phyloP scores from a whole-genome alignment of 345 rosid species.

The Citrus inodora region DNA sequence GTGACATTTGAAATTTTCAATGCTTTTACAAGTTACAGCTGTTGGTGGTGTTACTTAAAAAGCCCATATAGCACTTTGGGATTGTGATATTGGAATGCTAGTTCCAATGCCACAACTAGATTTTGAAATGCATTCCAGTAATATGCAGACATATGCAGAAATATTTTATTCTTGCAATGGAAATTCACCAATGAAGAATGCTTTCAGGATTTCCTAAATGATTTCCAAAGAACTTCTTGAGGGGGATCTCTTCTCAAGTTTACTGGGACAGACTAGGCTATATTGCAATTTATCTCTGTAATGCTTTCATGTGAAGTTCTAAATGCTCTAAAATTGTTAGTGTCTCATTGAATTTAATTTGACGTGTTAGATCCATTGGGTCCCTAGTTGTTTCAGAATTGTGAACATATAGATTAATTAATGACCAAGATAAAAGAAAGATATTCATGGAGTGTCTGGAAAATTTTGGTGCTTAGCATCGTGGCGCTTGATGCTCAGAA shows the following conservation, averaged over 20 bases:
- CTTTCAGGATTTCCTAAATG: neutral
- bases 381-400: neutral
- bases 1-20: slow-evolving; percentile 26
- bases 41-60: neutral
- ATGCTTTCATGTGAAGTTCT: neutral
- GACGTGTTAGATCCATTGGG: neutral
- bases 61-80: slow-evolving; percentile 7
- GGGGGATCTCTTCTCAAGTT: neutral
- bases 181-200: neutral
- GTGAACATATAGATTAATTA: neutral
- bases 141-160: neutral
- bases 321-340: neutral
- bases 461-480: neutral
- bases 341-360: neutral
- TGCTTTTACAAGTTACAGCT: neutral
- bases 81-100: neutral
- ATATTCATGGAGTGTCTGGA: neutral
- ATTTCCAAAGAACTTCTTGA: neutral
- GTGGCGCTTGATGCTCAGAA: neutral
- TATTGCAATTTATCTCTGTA: neutral
- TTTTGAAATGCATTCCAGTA: neutral
- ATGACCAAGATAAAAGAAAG: neutral
- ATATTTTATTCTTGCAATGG: neutral
- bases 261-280: neutral
- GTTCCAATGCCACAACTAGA: neutral